These are phyloP conservation scores for Cryphonectria japonica DNA, from an alignment of 2,329 filamentous ascomycete genomes.

Conservation along the genomic window DNA sequence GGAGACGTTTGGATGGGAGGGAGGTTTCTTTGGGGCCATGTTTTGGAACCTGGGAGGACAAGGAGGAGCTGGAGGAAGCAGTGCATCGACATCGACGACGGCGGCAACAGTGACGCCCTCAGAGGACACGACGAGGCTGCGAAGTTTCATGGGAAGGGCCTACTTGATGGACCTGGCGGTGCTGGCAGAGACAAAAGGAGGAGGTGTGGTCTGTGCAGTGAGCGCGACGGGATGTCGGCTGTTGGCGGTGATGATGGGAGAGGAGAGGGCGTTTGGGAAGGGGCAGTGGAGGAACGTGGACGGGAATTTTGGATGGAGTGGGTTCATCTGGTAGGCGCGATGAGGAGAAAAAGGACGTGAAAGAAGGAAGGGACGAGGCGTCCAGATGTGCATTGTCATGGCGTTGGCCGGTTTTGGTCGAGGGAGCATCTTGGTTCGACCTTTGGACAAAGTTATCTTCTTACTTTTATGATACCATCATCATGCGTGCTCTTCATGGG, in stretches of 20 bases:
- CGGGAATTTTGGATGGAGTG: constrained; percentile 66
- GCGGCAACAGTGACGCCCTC: constrained; percentile 43
- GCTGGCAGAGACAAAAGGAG: constrained; percentile 60
- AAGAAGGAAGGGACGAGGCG: too few species aligned
- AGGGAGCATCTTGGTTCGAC: neutral
- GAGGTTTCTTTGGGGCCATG: constrained; percentile 80
- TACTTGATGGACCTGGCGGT: constrained; percentile 83
- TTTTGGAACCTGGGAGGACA: constrained; percentile 75
- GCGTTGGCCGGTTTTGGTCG: neutral
- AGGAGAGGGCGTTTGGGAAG: constrained; percentile 67
- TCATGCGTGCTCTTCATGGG: neutral
- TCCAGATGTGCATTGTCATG: neutral
- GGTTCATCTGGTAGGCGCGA: constrained; percentile 35
- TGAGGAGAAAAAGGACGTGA: neutral
- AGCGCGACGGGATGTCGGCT: constrained; percentile 74
- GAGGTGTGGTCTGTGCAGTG: constrained; percentile 76
- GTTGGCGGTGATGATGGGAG: constrained; percentile 85
- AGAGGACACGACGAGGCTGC: constrained; percentile 64
- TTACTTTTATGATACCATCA: neutral
- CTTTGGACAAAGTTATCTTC: neutral
- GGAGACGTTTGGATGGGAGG: constrained; percentile 83
- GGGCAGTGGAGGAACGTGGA: constrained; percentile 80
- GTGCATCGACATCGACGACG: constrained; percentile 31
- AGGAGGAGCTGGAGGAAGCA: constrained; percentile 25
- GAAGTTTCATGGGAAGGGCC: constrained; percentile 76